Percentiles rank a stretch among this genome's conserved stretches.
phyloP scores from a whole-genome alignment of 768 basidiomycete genomes.

The Ramaria rubella region DNA sequence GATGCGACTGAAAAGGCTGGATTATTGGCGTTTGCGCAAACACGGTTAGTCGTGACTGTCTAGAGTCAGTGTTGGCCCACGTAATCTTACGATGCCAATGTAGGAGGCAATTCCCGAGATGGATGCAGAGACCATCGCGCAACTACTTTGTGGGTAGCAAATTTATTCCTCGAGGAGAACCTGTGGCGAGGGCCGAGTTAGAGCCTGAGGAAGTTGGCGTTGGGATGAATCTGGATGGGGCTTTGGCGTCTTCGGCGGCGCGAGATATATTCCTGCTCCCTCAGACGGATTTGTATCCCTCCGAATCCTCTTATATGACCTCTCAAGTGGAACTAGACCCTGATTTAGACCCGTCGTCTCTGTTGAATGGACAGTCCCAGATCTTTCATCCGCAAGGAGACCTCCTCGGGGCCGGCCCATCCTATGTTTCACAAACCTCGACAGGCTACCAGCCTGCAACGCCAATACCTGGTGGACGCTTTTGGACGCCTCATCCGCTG shows the following conservation, averaged over 20 bases:
- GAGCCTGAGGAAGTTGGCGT: not conserved
- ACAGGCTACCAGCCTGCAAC: not conserved
- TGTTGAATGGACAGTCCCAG: not conserved
- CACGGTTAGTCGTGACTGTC: not conserved
- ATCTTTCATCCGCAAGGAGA: not conserved
- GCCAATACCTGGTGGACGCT: not conserved
- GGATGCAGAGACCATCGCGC: constrained; percentile 1
- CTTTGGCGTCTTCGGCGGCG: not conserved
- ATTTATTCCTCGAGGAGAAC: not conserved
- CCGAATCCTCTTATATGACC: not conserved
- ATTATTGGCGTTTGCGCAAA: not conserved
- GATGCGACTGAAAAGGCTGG: not conserved
- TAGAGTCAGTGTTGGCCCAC: not conserved
- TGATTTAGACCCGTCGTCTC: constrained; percentile 1
- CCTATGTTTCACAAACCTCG: not conserved
- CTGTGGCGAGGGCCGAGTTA: not conserved
- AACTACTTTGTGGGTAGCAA: not conserved
- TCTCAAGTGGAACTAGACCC: constrained; percentile 2
- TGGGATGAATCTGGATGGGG: not conserved
- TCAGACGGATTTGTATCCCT: not conserved
- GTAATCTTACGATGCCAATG: not conserved
- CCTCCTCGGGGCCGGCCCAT: not conserved
- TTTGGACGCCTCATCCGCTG: not conserved
- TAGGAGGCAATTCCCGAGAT: constrained; percentile 1
- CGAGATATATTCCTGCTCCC: not conserved